These are phyloP conservation scores for Cornus florida DNA, from an alignment of 148 eudicot genomes.

Conservation along the genomic window DNA sequence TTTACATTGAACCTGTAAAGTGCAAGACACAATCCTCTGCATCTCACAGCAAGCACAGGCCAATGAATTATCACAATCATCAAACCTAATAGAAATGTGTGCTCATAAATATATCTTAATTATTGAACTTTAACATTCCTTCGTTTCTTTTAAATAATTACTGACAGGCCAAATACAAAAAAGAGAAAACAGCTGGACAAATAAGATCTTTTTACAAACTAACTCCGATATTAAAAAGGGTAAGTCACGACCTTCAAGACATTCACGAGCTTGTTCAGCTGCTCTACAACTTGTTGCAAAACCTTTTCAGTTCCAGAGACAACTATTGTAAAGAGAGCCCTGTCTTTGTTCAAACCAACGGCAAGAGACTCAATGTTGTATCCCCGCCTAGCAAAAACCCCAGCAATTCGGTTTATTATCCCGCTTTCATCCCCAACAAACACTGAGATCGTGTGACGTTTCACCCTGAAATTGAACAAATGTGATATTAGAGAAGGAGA, in stretches of 20 bases:
- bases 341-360: conserved; percentile 90
- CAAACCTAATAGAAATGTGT: not conserved
- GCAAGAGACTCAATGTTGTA: conserved; percentile 97
- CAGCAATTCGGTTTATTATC: conserved; percentile 89
- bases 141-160: not conserved
- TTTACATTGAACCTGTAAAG: too few relatives aligned
- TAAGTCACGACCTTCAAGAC: conserved; percentile 60
- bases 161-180: not conserved
- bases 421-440: conserved; percentile 98
- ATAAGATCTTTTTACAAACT: not conserved
- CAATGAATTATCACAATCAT: not conserved
- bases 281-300: conserved; percentile 82
- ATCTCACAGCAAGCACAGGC: not conserved
- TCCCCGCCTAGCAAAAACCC: conserved; percentile 91
- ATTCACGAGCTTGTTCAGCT: conserved; percentile 91
- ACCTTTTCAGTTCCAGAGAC: conserved; percentile 86
- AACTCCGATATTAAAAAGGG: not conserved
- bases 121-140: too few relatives aligned
- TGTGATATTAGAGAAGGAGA: not conserved
- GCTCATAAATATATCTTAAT: not conserved
- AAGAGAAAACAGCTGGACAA: not conserved
- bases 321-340: conserved; percentile 87
- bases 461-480: conserved; percentile 41
- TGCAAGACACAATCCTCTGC: too few relatives aligned
- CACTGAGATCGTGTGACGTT: conserved; percentile 82